Evolutionary conservation across 169 alveolate genomes (phyloP), one percentile per base, ranked within the genome.

Genomic region (Eimeria acervulina): DNA sequence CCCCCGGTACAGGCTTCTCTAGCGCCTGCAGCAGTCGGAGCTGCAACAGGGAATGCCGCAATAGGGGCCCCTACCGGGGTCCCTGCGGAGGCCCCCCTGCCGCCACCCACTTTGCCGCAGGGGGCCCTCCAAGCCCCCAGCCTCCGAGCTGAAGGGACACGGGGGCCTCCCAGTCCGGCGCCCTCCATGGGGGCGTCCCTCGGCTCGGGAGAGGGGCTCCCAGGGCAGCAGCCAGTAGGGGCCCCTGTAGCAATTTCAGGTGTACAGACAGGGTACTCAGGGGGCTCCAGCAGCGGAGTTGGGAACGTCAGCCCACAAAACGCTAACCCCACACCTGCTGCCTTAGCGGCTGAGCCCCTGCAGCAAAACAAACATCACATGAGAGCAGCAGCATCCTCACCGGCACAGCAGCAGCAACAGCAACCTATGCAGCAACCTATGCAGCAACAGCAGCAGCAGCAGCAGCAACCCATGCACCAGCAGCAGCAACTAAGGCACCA

Each of bases 401-500:
- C 78, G 26, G 78, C n/a, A n/a, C 78, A 66, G 40, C 78, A 66
- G 38, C 78, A 47, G 55, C 55, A 47, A 12, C 55, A 47, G 55
- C 55, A 47, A 47, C 12, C 12, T 7, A 47, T 5, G 12, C 55
- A 47, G 5, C 55, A 5, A 47, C 55, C 55, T 5, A 5, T 33
- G 51, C 83, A 70, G 83, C 83, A 70, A 19, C 83, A 70, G 83
- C 47, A 1, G 13, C 4, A 31, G n/a, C 51, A 7, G 83, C 83
- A 70, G 51, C 83, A 33, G 47, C 83, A 70, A 51, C 83, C 5
- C 51, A 13, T 33, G 21, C 83, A 17, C 0, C n/a, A 1, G 36
- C 83, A 70, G 83, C 42, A 70, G 83, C 83, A 70, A 7, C 47
- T 33, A 1, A 19, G 36, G 51, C 83, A 70, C 13, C 83, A 70